Conservation (phyloP, 805 yeast genomes). For the Teunomyces panamensis region DNA sequence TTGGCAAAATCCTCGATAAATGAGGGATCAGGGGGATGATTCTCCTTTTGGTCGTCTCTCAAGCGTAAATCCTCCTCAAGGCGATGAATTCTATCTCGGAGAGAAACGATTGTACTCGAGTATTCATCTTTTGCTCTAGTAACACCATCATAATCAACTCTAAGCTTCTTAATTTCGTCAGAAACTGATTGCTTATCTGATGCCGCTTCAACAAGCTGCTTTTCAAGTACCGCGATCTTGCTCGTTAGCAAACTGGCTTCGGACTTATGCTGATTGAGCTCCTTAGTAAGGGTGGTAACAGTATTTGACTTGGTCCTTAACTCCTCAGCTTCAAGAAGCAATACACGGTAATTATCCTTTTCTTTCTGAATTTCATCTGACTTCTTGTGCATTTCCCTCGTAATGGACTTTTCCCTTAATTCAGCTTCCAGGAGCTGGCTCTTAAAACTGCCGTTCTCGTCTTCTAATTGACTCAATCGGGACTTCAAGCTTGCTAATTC, state of each 20-base stretch:
- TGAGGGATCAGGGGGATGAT: slow-evolving; percentile 34
- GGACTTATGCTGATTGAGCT: not conserved
- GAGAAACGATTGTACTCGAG: slow-evolving; percentile 23
- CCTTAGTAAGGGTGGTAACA: not conserved
- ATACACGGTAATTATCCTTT: slow-evolving; percentile 8
- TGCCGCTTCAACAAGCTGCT: slow-evolving; percentile 5
- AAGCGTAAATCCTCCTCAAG: slow-evolving; percentile 4
- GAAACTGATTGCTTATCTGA: slow-evolving; percentile 6
- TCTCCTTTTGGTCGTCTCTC: slow-evolving; percentile 34
- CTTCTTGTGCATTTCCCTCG: slow-evolving; percentile 15
- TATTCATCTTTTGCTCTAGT: slow-evolving; percentile 23
- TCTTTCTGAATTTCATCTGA: slow-evolving; percentile 20
- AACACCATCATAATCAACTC: slow-evolving; percentile 20
- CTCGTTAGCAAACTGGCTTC: not conserved
- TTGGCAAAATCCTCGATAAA: slow-evolving; percentile 44
- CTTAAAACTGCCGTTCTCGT: slow-evolving; percentile 12
- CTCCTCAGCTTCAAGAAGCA: slow-evolving; percentile 11
- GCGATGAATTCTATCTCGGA: slow-evolving; percentile 7
- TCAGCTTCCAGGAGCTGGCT: slow-evolving; percentile 14
- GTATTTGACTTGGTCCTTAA: slow-evolving; percentile 8
- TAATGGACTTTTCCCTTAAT: slow-evolving; percentile 10
- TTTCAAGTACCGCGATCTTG: slow-evolving; percentile 6
- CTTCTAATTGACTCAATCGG: slow-evolving; percentile 10
- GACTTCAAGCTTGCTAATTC: slow-evolving; percentile 13
- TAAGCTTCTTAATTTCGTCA: slow-evolving; percentile 15